Conservation (phyloP, 192 early-diverging fungal genomes). For the Coemansia sp. region DNA sequence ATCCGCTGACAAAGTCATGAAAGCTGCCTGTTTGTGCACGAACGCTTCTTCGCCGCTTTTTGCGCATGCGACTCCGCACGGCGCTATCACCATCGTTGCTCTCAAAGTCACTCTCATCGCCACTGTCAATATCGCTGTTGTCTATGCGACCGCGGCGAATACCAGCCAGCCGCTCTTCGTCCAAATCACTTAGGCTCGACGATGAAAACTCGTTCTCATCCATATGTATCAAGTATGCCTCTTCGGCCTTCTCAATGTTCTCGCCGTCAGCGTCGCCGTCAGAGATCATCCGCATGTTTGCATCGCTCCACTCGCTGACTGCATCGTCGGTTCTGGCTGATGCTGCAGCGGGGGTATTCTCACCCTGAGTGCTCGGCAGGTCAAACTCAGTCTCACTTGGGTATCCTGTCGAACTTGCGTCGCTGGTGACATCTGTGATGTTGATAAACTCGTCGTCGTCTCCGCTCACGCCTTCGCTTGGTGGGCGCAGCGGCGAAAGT, state of each 20-base stretch:
- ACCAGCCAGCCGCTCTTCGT: constrained; percentile 24
- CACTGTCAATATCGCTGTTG: constrained; percentile 28
- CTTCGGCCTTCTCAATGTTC: constrained; percentile 36
- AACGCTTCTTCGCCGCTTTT: background rate
- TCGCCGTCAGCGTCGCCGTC: constrained; percentile 29
- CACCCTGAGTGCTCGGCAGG: constrained; percentile 9
- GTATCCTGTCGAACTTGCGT: constrained; percentile 16
- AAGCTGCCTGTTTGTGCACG: background rate
- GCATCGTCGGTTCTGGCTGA: too few relatives aligned
- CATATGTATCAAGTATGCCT: constrained; percentile 31
- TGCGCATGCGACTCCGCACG: constrained; percentile 3
- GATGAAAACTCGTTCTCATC: constrained; percentile 25
- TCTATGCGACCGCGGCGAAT: constrained; percentile 9
- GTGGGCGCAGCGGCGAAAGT: background rate
- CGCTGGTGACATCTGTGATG: constrained; percentile 50
- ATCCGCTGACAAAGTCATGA: background rate
- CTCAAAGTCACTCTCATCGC: constrained; percentile 44
- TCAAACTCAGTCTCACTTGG: constrained; percentile 50
- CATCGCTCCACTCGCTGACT: constrained; percentile 22
- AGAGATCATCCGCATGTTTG: background rate
- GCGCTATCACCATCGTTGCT: constrained; percentile 8
- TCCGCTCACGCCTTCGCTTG: constrained; percentile 5
- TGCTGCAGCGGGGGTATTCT: background rate
- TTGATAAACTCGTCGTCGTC: constrained; percentile 48
- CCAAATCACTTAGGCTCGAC: constrained; percentile 46